Evolutionary conservation across 108 stramenopile species (phyloP).

Genomic region (Craspedostauros australis): DNA sequence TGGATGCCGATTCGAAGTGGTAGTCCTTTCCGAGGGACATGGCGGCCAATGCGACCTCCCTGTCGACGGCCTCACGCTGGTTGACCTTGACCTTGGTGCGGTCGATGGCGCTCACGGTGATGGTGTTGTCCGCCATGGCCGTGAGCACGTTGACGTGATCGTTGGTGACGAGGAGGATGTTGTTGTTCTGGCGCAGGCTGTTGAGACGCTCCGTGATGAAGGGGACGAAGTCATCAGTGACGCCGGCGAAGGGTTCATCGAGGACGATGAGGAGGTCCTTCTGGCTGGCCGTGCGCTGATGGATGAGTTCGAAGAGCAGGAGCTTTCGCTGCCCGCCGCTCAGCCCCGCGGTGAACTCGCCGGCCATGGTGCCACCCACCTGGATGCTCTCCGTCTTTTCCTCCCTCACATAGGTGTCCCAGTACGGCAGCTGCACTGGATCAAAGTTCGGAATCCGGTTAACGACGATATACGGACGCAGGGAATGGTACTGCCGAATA

Average conservation of each 20-base stretch:
- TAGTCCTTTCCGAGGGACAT: slow-evolving; percentile 50
- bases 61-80: slow-evolving; percentile 33
- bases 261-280: slow-evolving; percentile 42
- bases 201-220: slow-evolving; percentile 47
- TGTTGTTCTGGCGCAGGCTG: slow-evolving; percentile 46
- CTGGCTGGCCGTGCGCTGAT: slow-evolving; percentile 41
- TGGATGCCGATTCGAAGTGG: slow-evolving; percentile 11
- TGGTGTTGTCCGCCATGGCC: slow-evolving; percentile 56
- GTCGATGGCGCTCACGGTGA: slow-evolving; percentile 60
- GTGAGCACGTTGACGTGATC: slow-evolving; percentile 60
- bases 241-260: slow-evolving; percentile 69
- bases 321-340: slow-evolving; percentile 64
- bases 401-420: slow-evolving; percentile 58
- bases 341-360: slow-evolving; percentile 58
- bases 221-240: slow-evolving; percentile 72
- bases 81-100: slow-evolving; percentile 49
- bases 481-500: slow-evolving; percentile 66
- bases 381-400: slow-evolving; percentile 36
- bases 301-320: slow-evolving; percentile 59
- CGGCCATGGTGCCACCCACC: slow-evolving; percentile 69
- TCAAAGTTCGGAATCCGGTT: slow-evolving; percentile 60
- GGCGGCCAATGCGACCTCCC: slow-evolving; percentile 42
- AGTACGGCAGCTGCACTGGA: slow-evolving; percentile 56
- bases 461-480: slow-evolving; percentile 61
- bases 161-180: slow-evolving; percentile 66